phyloP scores from a whole-genome alignment of 305 asterid genomes.

The Andrographis paniculata region DNA sequence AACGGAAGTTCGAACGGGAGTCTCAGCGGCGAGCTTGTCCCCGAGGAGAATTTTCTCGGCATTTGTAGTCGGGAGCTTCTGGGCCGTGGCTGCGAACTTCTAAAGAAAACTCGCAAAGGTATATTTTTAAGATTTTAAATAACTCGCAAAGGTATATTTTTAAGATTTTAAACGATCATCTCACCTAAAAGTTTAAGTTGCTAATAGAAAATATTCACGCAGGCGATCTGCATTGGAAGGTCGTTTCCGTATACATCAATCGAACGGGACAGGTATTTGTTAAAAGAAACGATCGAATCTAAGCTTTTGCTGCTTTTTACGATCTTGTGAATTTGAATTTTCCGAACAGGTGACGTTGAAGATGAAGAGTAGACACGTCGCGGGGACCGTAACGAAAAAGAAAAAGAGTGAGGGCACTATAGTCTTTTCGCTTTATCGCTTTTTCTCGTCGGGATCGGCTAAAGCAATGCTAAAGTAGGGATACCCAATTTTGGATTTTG shows the following conservation, averaged over 20 bases:
- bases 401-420: constrained; percentile 91
- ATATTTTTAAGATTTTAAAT: no score
- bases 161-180: no score
- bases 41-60: constrained; percentile 91
- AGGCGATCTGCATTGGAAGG: constrained; percentile 98
- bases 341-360: constrained; percentile 84
- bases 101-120: constrained; percentile 88
- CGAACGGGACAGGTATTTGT: constrained; percentile 65
- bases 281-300: neutral
- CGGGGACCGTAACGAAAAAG: constrained; percentile 98
- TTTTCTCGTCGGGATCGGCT: constrained; percentile 67
- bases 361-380: constrained; percentile 94
- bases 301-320: no score
- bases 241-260: constrained; percentile 87
- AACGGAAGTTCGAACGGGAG: constrained; percentile 55
- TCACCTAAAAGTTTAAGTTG: no score
- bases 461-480: constrained; percentile 27
- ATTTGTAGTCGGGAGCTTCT: constrained; percentile 82
- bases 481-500: constrained; percentile 18
- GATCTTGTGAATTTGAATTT: no score
- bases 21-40: constrained; percentile 73
- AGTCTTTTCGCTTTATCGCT: constrained; percentile 27
- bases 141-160: no score
- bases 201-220: no score
- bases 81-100: constrained; percentile 83